Percentiles rank a stretch among this genome's conserved stretches.
phyloP scores from a whole-genome alignment of 768 basidiomycete genomes.

The Lentinus brumalis region DNA sequence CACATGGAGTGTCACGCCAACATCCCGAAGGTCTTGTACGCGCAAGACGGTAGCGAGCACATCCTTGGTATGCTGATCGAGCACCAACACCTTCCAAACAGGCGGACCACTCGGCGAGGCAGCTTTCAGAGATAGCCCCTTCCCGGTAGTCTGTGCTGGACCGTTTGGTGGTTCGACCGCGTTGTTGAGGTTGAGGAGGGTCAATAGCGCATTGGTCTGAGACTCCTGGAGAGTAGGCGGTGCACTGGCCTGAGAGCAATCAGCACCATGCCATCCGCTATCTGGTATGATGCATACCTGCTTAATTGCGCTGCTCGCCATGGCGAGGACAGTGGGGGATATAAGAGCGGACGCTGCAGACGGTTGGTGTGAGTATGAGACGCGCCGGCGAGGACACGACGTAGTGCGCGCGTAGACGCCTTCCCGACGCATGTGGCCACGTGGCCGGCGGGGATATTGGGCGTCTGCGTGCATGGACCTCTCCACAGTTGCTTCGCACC shows the following conservation, averaged over 20 bases:
- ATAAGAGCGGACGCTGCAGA: neutral
- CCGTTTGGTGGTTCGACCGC: slow-evolving; percentile 44
- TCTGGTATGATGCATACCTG: slow-evolving; percentile 35
- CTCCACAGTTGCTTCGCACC: no score
- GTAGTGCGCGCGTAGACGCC: slow-evolving; percentile 13
- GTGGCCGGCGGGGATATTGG: slow-evolving; percentile 2
- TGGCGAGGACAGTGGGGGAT: slow-evolving; percentile 16
- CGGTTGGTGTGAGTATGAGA: neutral
- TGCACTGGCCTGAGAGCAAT: slow-evolving; percentile 36
- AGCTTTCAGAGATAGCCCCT: slow-evolving; percentile 46
- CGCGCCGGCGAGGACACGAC: neutral
- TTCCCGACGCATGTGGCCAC: slow-evolving; percentile 2
- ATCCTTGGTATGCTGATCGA: slow-evolving; percentile 96
- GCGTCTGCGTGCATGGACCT: no score
- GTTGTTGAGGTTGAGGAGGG: slow-evolving; percentile 84
- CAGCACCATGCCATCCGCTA: neutral
- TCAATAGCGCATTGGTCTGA: slow-evolving; percentile 83
- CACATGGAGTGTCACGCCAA: slow-evolving; percentile 98
- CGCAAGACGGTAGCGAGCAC: slow-evolving; percentile 92
- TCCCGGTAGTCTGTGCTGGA: slow-evolving; percentile 37
- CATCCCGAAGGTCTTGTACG: slow-evolving; percentile 95
- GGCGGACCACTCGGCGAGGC: slow-evolving; percentile 65
- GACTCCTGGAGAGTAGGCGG: slow-evolving; percentile 78
- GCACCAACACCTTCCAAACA: slow-evolving; percentile 94
- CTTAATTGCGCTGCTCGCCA: slow-evolving; percentile 49